Conservation (phyloP, 805 yeast genomes). For the Dipodascus albidus region DNA sequence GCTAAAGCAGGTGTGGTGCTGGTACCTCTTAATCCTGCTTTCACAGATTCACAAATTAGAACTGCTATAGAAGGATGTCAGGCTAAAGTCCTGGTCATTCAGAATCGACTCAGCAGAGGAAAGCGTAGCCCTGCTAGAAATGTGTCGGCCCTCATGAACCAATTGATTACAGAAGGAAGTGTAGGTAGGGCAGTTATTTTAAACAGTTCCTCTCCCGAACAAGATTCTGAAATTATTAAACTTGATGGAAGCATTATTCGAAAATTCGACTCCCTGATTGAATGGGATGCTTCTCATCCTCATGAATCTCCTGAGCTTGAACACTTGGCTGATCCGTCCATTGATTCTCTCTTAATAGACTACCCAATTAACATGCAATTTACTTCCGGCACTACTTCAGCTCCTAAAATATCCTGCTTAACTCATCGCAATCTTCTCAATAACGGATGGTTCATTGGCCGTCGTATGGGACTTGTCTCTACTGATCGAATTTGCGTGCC, state of each 20-base stretch:
- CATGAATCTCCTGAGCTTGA: not conserved
- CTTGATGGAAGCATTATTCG: slow-evolving; percentile 3
- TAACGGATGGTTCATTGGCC: slow-evolving; percentile 20
- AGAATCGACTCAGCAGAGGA: slow-evolving; percentile 12
- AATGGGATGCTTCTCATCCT: not conserved
- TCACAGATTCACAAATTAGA: slow-evolving; percentile 18
- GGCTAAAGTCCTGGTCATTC: slow-evolving; percentile 17
- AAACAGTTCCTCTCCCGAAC: not conserved
- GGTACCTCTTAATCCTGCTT: slow-evolving; percentile 23
- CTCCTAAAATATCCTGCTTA: slow-evolving; percentile 20
- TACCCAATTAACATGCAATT: slow-evolving; percentile 23
- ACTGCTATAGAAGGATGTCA: slow-evolving; percentile 16
- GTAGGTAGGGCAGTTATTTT: slow-evolving; percentile 1
- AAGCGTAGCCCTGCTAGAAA: slow-evolving; percentile 10
- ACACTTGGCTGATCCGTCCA: not conserved
- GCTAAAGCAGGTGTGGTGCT: slow-evolving; percentile 20
- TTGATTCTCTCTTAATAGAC: not conserved
- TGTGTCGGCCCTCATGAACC: slow-evolving; percentile 1
- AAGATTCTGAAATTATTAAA: not conserved
- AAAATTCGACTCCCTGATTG: not conserved
- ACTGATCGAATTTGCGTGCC: slow-evolving; percentile 20
- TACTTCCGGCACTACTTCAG: slow-evolving; percentile 24
- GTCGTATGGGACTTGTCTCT: slow-evolving; percentile 18
- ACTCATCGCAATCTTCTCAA: slow-evolving; percentile 20
- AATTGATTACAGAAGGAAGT: not conserved